Base-by-base conservation (phyloP, 208 protist species). In the Strigomonas culicis region DNA sequence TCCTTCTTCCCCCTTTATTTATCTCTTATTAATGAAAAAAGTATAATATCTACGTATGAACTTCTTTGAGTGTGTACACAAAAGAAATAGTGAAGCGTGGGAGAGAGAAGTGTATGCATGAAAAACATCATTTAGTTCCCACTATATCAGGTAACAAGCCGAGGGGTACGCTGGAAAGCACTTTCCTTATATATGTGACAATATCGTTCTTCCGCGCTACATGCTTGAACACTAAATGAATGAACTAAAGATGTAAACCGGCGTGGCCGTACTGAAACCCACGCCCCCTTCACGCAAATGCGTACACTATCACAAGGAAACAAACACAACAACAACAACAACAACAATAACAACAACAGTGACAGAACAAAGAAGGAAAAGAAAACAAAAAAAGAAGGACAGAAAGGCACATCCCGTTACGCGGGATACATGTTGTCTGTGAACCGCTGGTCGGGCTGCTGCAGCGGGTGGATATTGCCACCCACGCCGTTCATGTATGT, bases 381-480 rank as follows among this genome's bases (percentile, higher is more conserved):
- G 47, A 15, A 73, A 25, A 63, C 24, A 24, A 27, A 59, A 31
- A 34, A 30, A 31, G 46, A 36, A 30, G 22, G 31, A 53, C 22
- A 53, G 59, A 60, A 19, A 46, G 19, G 10, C 17, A 56, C 0
- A 19, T 21, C 36, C 0, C 15, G 31, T 63, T 80, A 91, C 21
- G 66, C 62, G 4, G 82, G 81, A 65, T 88, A 88, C 77, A 86
- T 85, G 50, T 86, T 86, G 22, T 80, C 65, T 43, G 52, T 86
- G 44, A 75, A 79, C 13, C 76, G 70, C 17, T 68, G 68, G 69
- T 88, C 85, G 19, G 79, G 79, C 39, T 39, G 32, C 50, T 92
- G 75, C 58, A 92, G 61, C 8, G 85, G 85, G 70, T 92, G 82
- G 59, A 88, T 78, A 17, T 51, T 28, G 32, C 74, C 56, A n/a